Evolutionary conservation across 768 basidiomycete species (phyloP).

Genomic region (Tulasnella sp.): DNA sequence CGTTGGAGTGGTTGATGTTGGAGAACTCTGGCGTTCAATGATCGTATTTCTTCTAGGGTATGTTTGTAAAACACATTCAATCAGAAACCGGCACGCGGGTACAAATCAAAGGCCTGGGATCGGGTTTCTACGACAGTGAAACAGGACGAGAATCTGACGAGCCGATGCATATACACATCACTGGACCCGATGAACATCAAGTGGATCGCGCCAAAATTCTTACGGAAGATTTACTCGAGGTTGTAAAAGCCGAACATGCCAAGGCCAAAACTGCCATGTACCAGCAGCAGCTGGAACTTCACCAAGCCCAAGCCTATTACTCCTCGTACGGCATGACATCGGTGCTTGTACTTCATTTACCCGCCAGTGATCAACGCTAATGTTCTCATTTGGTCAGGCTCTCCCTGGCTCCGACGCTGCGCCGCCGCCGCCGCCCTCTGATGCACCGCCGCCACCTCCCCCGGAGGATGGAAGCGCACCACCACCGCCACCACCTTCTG

Average conservation of each 20-base stretch:
- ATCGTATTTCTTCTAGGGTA: conserved; percentile 43
- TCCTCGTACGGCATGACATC: conserved; percentile 44
- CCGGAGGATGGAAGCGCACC: conserved; percentile 19
- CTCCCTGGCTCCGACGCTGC: conserved; percentile 29
- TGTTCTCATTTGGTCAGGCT: conserved; percentile 23
- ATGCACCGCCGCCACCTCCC: conserved; percentile 23
- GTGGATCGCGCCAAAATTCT: conserved; percentile 77
- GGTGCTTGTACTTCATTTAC: not conserved
- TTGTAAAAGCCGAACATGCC: conserved; percentile 78
- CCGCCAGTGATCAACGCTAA: conserved; percentile 28
- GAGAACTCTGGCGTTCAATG: not conserved
- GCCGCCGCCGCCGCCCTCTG: conserved; percentile 29
- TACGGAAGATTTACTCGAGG: conserved; percentile 79
- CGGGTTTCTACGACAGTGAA: conserved; percentile 88
- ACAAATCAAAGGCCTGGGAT: conserved; percentile 91
- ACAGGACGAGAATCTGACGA: conserved; percentile 81
- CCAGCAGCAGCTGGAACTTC: conserved; percentile 79
- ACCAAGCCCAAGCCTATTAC: conserved; percentile 73
- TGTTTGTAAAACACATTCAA: conserved; percentile 98
- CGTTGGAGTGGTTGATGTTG: conserved; percentile 22
- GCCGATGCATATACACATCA: conserved; percentile 84
- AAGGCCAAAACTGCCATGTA: conserved; percentile 56
- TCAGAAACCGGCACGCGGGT: conserved; percentile 91
- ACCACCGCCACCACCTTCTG: conserved; percentile 20
- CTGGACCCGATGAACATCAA: conserved; percentile 79